Conservation (phyloP, 148 eudicot genomes). For the Suaeda aralocaspica region DNA sequence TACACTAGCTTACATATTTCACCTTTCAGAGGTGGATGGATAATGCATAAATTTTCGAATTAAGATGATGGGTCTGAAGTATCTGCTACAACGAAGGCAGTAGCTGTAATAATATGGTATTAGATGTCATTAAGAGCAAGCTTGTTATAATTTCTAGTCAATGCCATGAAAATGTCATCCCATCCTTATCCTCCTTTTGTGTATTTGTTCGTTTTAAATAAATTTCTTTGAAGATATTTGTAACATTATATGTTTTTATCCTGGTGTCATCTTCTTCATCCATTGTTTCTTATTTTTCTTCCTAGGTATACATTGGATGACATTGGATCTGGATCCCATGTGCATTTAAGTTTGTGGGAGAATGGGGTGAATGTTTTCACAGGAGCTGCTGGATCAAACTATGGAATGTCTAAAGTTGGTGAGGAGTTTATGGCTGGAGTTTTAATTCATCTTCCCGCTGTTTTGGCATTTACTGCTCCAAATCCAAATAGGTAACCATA, state of each 20-base stretch:
- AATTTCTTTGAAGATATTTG: background rate
- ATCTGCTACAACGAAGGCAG: background rate
- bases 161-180: background rate
- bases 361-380: slow-evolving; percentile 81
- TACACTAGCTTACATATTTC: background rate
- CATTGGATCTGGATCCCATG: slow-evolving; percentile 94
- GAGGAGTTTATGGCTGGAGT: slow-evolving; percentile 99
- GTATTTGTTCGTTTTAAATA: background rate
- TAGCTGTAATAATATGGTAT: background rate
- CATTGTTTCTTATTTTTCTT: slow-evolving; percentile 3
- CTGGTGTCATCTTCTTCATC: background rate
- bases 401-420: slow-evolving; percentile 85
- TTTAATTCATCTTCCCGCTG: slow-evolving; percentile 82
- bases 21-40: background rate
- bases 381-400: slow-evolving; percentile 50
- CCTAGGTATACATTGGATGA: slow-evolving; percentile 70
- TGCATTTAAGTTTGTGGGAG: slow-evolving; percentile 83
- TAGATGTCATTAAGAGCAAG: background rate
- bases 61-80: background rate
- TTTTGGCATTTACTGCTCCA: slow-evolving; percentile 91
- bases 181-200: background rate
- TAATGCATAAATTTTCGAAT: background rate
- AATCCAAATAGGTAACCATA: slow-evolving; percentile 69
- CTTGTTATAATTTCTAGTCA: background rate
- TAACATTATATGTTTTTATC: no score